Evolutionary conservation across 441 rosid species (phyloP).

Genomic region (Theobroma grandiflorum): DNA sequence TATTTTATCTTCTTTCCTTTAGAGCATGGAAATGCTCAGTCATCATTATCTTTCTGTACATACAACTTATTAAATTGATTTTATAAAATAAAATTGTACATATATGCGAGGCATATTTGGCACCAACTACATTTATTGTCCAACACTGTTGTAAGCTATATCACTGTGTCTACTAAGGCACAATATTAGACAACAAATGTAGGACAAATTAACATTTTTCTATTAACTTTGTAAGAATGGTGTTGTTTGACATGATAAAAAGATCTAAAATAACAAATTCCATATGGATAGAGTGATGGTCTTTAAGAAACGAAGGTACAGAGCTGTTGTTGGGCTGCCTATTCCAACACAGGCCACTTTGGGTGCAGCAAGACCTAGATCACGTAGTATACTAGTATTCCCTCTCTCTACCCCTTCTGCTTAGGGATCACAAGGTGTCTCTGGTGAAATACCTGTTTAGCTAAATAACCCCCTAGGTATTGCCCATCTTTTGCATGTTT

Average conservation of each 20-base stretch:
- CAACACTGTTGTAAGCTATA: too few species aligned
- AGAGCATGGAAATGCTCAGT: background rate
- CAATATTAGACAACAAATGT: background rate
- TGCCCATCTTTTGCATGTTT: background rate
- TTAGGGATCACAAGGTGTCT: background rate
- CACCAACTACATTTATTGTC: too few species aligned
- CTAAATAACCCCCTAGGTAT: background rate
- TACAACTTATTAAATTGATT: background rate
- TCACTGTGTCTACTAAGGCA: too few species aligned
- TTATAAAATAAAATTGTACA: background rate
- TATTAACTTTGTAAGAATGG: too few species aligned
- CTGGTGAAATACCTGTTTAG: background rate
- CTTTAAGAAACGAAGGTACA: background rate
- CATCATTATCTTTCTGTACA: background rate
- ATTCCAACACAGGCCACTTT: background rate
- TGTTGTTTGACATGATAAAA: too few species aligned
- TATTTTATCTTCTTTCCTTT: background rate
- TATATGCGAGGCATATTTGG: background rate
- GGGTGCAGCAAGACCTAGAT: background rate
- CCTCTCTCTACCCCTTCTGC: background rate
- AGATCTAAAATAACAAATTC: background rate
- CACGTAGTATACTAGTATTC: background rate
- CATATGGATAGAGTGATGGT: too few species aligned
- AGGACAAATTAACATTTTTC: background rate
- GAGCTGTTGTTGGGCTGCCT: background rate